A percentile compares a stretch with the other conserved stretches of the same genome.
phyloP scores from a whole-genome alignment of 202 grass and related monocot species.

The Brachypodium distachyon region DNA sequence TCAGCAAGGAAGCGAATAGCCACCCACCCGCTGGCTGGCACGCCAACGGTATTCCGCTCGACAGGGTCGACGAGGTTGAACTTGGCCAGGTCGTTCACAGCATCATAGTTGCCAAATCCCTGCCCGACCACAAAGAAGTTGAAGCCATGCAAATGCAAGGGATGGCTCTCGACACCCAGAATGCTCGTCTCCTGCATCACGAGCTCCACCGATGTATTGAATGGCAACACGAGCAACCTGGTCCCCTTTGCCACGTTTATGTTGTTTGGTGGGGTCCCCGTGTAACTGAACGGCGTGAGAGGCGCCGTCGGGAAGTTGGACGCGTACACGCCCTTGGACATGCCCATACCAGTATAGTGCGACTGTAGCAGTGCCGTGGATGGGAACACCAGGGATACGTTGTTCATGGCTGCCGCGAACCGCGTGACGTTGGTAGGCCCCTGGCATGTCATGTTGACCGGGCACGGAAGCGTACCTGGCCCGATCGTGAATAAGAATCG shows the following conservation, averaged over 20 bases:
- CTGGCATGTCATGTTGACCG: conserved; percentile 48
- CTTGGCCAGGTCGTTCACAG: conserved; percentile 25
- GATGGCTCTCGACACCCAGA: conserved; percentile 70
- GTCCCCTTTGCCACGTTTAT: conserved; percentile 50
- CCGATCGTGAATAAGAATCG: conserved; percentile 76
- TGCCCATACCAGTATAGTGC: conserved; percentile 61
- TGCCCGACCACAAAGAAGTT: conserved; percentile 74
- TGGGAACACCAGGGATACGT: conserved; percentile 60
- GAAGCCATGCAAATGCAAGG: conserved; percentile 79
- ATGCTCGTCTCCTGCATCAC: conserved; percentile 88
- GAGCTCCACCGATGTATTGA: conserved; percentile 55
- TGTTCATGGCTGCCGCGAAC: conserved; percentile 69
- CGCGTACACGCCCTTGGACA: conserved; percentile 43
- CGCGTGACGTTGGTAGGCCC: conserved; percentile 51
- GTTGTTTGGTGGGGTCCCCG: conserved; percentile 72
- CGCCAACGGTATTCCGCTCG: conserved; percentile 74
- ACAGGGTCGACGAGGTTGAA: conserved; percentile 83
- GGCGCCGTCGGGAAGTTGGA: conserved; percentile 48
- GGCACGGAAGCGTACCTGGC: conserved; percentile 57
- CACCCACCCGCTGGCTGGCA: conserved; percentile 71
- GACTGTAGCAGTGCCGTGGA: conserved; percentile 56
- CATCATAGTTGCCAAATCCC: conserved; percentile 63
- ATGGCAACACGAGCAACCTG: conserved; percentile 50
- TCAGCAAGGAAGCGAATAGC: conserved; percentile 68
- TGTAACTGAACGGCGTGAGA: conserved; percentile 53